A percentile compares a stretch with the other conserved stretches of the same genome.
Conservation (phyloP, 139 green algal genomes). For the Micractinium sp. region DNA sequence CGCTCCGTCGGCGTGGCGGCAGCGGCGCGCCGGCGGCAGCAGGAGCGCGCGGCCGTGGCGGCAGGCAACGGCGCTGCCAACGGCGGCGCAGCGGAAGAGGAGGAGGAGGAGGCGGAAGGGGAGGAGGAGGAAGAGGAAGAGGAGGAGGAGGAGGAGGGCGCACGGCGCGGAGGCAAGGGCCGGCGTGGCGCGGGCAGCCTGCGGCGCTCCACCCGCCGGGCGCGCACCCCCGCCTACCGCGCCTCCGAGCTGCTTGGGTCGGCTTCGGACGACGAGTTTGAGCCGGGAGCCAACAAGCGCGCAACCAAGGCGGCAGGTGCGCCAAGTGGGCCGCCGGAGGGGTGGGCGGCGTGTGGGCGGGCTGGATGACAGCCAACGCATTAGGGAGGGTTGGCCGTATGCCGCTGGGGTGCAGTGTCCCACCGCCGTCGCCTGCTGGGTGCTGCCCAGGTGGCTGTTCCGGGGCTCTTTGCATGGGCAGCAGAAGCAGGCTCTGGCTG, state of each 20-base stretch:
- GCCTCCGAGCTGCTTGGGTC: constrained; percentile 22
- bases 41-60: not conserved
- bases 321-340: not conserved
- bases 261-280: constrained; percentile 26
- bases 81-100: not conserved
- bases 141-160: constrained; percentile 22
- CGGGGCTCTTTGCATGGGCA: not conserved
- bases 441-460: not conserved
- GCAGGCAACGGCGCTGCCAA: not conserved
- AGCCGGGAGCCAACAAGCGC: constrained; percentile 19
- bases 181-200: constrained; percentile 11
- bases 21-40: constrained; percentile 1
- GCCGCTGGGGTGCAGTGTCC: no score
- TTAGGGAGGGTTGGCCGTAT: not conserved
- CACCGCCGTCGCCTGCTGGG: not conserved
- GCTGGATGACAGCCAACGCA: no score
- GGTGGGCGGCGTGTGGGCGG: no score
- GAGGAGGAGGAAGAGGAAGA: constrained; percentile 10
- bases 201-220: constrained; percentile 14
- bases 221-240: constrained; percentile 25
- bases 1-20: not conserved
- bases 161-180: not conserved
- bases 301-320: constrained; percentile 13
- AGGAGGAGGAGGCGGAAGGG: not conserved
- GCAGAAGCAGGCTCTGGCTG: not conserved